Conservation (phyloP, 1,284 basidiomycete species). For the Ganoderma sinense region DNA sequence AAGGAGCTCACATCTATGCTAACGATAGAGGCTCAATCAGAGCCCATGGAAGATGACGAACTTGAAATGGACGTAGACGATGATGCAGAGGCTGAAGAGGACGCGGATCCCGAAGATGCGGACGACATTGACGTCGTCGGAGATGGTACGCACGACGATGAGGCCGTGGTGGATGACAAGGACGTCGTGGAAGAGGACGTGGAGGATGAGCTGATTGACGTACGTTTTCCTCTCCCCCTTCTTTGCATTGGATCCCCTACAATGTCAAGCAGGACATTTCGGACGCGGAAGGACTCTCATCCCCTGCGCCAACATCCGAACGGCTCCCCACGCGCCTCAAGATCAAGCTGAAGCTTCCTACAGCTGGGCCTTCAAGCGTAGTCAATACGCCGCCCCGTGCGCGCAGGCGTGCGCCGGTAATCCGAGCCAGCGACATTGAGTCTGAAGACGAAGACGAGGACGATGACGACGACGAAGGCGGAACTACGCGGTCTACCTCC, state of each 20-base stretch:
- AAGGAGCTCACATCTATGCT: neutral
- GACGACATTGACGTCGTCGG: constrained; percentile 38
- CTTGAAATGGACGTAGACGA: constrained; percentile 41
- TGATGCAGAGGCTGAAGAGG: constrained; percentile 40
- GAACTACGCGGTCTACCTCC: constrained; percentile 40
- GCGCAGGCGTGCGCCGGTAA: constrained; percentile 40
- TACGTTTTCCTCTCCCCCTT: constrained; percentile 20
- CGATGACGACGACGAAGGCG: constrained; percentile 45
- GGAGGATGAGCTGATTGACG: constrained; percentile 44
- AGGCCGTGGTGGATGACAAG: constrained; percentile 40
- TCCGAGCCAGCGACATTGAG: constrained; percentile 51
- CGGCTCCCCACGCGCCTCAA: constrained; percentile 51
- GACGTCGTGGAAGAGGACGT: constrained; percentile 42
- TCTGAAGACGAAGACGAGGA: constrained; percentile 62
- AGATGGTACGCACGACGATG: constrained; percentile 43
- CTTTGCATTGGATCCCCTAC: neutral
- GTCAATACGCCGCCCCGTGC: constrained; percentile 37
- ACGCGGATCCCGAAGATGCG: constrained; percentile 33
- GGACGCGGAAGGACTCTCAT: constrained; percentile 47
- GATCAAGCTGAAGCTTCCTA: constrained; percentile 70
- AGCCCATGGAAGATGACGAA: constrained; percentile 32
- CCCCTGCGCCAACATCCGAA: constrained; percentile 26
- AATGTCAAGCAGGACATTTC: constrained; percentile 32
- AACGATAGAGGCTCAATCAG: constrained; percentile 29
- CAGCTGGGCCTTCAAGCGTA: constrained; percentile 22